A percentile compares a stretch with the other conserved stretches of the same genome.
phyloP scores from a whole-genome alignment of 805 yeast genomes.

The Metschnikowia kofuensis region DNA sequence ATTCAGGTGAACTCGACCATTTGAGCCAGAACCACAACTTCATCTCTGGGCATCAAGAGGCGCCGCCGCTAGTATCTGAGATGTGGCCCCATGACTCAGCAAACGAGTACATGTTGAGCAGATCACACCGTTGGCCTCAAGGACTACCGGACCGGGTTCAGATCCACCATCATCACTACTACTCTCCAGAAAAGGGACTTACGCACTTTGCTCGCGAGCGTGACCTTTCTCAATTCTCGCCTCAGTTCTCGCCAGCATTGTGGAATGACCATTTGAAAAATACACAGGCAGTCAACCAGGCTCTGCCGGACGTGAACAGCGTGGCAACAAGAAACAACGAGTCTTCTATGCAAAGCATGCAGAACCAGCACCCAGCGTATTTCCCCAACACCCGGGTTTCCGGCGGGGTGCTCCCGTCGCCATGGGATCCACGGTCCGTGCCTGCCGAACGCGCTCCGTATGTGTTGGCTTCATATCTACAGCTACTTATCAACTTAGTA shows the following conservation, averaged over 20 bases:
- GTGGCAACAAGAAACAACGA: not conserved
- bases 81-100: not conserved
- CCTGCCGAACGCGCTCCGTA: conserved; percentile 57
- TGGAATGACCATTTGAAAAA: not conserved
- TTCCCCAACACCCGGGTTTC: not conserved
- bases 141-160: conserved; percentile 9
- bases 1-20: not conserved
- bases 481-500: conserved; percentile 48
- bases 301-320: not conserved
- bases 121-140: not conserved
- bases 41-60: not conserved
- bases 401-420: conserved; percentile 43
- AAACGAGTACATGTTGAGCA: not conserved
- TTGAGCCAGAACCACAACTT: not conserved
- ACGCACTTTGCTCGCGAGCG: no score
- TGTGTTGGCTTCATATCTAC: conserved; percentile 58
- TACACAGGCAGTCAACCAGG: not conserved
- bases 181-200: conserved; percentile 11
- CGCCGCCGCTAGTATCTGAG: not conserved
- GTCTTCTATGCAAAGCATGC: not conserved
- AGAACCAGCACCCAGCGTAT: not conserved
- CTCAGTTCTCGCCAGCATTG: not conserved
- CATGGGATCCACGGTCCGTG: conserved; percentile 52
- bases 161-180: conserved; percentile 50
- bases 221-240: not conserved